A percentile compares a stretch with the other conserved stretches of the same genome.
Conservation (phyloP, 2,329 filamentous ascomycete genomes). For the Nemania sp. region DNA sequence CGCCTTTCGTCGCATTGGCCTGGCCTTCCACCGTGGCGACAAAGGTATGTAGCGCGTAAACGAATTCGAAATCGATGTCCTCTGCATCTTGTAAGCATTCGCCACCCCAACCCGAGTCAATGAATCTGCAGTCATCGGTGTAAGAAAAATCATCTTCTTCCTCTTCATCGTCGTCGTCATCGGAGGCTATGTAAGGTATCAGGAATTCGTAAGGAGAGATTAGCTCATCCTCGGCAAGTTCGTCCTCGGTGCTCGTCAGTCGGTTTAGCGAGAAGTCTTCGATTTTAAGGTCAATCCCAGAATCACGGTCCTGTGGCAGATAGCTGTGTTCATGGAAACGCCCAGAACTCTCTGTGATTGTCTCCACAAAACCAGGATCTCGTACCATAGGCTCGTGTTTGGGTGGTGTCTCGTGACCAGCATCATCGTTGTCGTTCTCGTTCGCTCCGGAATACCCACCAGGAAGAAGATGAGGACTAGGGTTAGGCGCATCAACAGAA, state of each 20-base stretch:
- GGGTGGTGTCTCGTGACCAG: constrained; percentile 22
- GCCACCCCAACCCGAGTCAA: constrained; percentile 75
- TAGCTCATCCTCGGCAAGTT: constrained; percentile 35
- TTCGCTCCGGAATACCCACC: constrained; percentile 50
- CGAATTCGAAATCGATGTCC: constrained; percentile 99
- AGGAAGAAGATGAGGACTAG: constrained; percentile 52
- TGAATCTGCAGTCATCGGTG: constrained; percentile 61
- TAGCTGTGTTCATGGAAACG: constrained; percentile 7
- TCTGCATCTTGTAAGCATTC: constrained; percentile 92
- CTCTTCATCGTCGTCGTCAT: constrained; percentile 76
- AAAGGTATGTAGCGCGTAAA: constrained; percentile 97
- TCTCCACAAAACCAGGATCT: constrained; percentile 21
- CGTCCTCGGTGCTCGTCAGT: constrained; percentile 18
- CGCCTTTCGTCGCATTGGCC: constrained; percentile 96
- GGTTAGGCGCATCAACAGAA: constrained; percentile 34
- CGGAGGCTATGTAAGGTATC: constrained; percentile 58
- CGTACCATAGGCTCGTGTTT: constrained; percentile 23
- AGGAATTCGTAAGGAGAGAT: constrained; percentile 42
- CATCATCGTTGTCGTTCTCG: constrained; percentile 40
- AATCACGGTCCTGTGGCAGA: constrained; percentile 18
- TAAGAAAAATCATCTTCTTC: constrained; percentile 62
- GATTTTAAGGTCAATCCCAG: constrained; percentile 27
- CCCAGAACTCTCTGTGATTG: constrained; percentile 16
- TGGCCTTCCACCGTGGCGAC: constrained; percentile 97
- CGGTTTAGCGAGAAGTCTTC: constrained; percentile 29